Conservation (phyloP, 495 filamentous ascomycete genomes). For the Penicillium riverlandense region DNA sequence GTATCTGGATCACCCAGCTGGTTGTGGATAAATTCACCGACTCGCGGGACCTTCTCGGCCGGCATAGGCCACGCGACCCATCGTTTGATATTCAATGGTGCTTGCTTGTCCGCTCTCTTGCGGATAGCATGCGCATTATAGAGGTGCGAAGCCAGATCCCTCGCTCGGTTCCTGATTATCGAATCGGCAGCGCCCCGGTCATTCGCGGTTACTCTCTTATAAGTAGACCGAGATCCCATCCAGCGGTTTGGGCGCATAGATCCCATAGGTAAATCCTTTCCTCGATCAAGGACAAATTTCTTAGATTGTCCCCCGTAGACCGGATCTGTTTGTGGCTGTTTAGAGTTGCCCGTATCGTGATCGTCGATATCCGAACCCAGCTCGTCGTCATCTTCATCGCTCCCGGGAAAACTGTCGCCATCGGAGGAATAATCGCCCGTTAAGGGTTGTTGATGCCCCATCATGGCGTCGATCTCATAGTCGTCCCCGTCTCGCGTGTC, state of each 20-base stretch:
- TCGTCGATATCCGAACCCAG: neutral
- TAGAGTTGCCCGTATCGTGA: neutral
- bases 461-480: slow-evolving; percentile 17
- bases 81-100: slow-evolving; percentile 30
- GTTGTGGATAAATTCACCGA: slow-evolving; percentile 34
- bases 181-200: slow-evolving; percentile 53
- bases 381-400: slow-evolving; percentile 10
- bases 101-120: slow-evolving; percentile 25
- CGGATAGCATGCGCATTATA: slow-evolving; percentile 66
- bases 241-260: slow-evolving; percentile 44
- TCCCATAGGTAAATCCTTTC: slow-evolving; percentile 14
- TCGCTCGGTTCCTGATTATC: slow-evolving; percentile 47
- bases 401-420: slow-evolving; percentile 16
- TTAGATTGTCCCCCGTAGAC: neutral
- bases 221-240: slow-evolving; percentile 49
- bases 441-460: slow-evolving; percentile 12
- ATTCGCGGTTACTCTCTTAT: slow-evolving; percentile 47
- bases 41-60: slow-evolving; percentile 51
- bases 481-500: neutral
- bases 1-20: slow-evolving; percentile 41
- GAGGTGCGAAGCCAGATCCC: slow-evolving; percentile 66
- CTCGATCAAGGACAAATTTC: slow-evolving; percentile 15
- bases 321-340: neutral
- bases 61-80: slow-evolving; percentile 81
- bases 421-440: slow-evolving; percentile 14